These are phyloP conservation scores for Rhizoclosmatium globosum DNA, from an alignment of 192 early-diverging fungal species.

Conservation along the genomic window DNA sequence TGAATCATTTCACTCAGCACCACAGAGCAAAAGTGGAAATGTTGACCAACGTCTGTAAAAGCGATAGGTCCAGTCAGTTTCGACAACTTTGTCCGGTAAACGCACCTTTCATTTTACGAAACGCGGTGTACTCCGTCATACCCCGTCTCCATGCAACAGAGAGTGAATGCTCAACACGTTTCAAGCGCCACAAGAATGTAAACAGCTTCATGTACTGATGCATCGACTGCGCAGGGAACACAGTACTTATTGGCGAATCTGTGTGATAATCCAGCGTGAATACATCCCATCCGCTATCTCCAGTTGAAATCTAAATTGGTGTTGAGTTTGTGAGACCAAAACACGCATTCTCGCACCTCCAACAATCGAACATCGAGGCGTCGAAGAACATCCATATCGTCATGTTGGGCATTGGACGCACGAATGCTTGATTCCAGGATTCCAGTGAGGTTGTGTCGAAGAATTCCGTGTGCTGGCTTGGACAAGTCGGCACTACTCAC, in stretches of 20 bases:
- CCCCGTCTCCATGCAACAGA: conserved; percentile 79
- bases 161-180: conserved; percentile 84
- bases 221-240: conserved; percentile 80
- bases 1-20: conserved; percentile 90
- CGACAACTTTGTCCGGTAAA: conserved; percentile 24
- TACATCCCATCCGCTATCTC: conserved; percentile 90
- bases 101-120: conserved; percentile 17
- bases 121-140: conserved; percentile 56
- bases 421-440: conserved; percentile 84
- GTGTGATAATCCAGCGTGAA: conserved; percentile 91
- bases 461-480: conserved; percentile 76
- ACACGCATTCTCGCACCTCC: conserved; percentile 55
- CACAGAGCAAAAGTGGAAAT: conserved; percentile 71
- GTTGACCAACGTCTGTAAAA: conserved; percentile 12
- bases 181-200: conserved; percentile 89
- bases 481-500: conserved; percentile 45
- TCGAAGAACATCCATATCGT: conserved; percentile 76
- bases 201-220: conserved; percentile 83
- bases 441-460: conserved; percentile 90
- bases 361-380: conserved; percentile 82
- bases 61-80: not conserved
- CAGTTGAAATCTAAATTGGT: conserved; percentile 53
- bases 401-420: conserved; percentile 89
- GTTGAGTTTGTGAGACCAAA: not conserved
- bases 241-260: conserved; percentile 82